Percentiles rank a stretch among this genome's conserved stretches.
Evolutionary conservation across 306 rosid species (phyloP).

Genomic region (Cucurbita argyrosperma): DNA sequence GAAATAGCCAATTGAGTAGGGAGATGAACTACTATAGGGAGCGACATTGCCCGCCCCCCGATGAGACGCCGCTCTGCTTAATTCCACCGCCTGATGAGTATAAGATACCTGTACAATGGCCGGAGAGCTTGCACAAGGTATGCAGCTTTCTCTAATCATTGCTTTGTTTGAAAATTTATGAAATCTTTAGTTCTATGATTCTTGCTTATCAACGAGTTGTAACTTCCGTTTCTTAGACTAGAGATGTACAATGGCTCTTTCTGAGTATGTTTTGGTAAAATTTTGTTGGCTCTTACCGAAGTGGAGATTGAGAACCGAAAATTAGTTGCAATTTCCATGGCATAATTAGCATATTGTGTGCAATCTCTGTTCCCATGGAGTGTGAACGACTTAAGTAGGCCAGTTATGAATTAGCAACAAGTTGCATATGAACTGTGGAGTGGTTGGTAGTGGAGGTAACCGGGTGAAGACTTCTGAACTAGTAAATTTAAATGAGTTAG

Average conservation of each 20-base stretch:
- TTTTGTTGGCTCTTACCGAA: neutral
- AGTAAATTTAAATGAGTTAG: neutral
- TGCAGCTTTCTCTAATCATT: neutral
- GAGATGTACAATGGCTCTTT: neutral
- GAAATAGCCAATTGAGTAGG: conserved; percentile 75
- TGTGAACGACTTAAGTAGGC: neutral
- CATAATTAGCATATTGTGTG: neutral
- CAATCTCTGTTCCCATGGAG: neutral
- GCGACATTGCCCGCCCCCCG: conserved; percentile 66
- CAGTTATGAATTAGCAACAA: neutral
- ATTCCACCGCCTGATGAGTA: conserved; percentile 71
- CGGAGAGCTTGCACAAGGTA: conserved; percentile 91
- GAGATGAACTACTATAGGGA: conserved; percentile 91
- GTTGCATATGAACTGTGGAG: neutral
- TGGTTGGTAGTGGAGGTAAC: neutral
- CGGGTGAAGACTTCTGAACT: neutral
- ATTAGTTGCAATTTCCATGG: neutral
- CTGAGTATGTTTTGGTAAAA: neutral
- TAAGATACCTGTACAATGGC: conserved; percentile 77
- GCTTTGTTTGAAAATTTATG: neutral
- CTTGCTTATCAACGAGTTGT: neutral
- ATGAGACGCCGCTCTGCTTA: conserved; percentile 64
- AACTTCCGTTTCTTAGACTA: neutral
- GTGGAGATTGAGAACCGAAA: neutral
- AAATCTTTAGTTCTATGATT: neutral